These are phyloP conservation scores for Rhodofomes roseus DNA, from an alignment of 1,284 basidiomycete genomes.

Conservation along the genomic window DNA sequence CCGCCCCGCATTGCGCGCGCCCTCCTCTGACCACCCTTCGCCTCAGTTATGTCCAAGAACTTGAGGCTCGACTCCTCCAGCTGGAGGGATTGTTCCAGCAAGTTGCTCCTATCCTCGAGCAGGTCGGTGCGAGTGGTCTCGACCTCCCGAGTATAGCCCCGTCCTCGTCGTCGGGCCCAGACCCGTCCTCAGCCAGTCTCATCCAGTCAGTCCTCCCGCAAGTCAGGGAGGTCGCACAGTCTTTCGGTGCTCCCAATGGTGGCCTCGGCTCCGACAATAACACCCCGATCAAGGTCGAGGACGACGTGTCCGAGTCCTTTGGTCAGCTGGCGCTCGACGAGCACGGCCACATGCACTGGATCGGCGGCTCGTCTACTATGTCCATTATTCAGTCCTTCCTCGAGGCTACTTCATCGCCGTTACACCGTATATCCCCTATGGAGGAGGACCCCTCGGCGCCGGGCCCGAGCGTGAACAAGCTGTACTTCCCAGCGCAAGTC, in stretches of 20 bases:
- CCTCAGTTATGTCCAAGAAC: constrained; percentile 79
- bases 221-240: constrained; percentile 22
- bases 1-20: constrained; percentile 10
- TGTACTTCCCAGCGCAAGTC: constrained; percentile 86
- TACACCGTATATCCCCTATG: constrained; percentile 77
- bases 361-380: constrained; percentile 88
- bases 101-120: constrained; percentile 71
- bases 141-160: constrained; percentile 35
- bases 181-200: constrained; percentile 17
- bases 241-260: constrained; percentile 24
- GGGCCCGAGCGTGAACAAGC: constrained; percentile 72
- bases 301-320: constrained; percentile 75
- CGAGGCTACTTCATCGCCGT: constrained; percentile 65
- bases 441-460: constrained; percentile 76
- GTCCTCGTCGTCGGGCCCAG: constrained; percentile 14
- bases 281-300: constrained; percentile 54
- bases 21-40: constrained; percentile 12
- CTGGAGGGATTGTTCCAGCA: constrained; percentile 80
- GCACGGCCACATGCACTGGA: constrained; percentile 88
- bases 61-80: constrained; percentile 77
- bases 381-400: constrained; percentile 87
- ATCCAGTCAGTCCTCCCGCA: constrained; percentile 27
- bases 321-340: constrained; percentile 87
- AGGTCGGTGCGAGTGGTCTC: constrained; percentile 43
- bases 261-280: constrained; percentile 33